A percentile compares a stretch with the other conserved stretches of the same genome.
phyloP scores from a whole-genome alignment of 1,139 yeast genomes.

The Candida glucosophila region DNA sequence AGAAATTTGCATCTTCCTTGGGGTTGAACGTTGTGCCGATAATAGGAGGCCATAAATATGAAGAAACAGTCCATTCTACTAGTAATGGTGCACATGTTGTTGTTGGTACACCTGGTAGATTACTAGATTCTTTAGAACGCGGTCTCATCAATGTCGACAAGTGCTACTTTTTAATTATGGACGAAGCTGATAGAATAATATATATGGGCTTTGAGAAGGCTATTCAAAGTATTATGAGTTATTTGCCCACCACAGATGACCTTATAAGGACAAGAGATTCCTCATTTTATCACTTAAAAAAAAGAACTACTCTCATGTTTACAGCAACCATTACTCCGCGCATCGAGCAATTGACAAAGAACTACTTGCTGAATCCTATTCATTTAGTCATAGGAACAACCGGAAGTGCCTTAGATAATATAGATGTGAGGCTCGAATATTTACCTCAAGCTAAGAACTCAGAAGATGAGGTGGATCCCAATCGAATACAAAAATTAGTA shows the following conservation, averaged over 20 bases:
- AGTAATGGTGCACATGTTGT: constrained; percentile 69
- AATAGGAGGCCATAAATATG: constrained; percentile 87
- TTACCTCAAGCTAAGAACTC: constrained; percentile 9
- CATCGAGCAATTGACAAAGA: constrained; percentile 56
- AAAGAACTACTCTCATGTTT: constrained; percentile 66
- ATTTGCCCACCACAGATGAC: constrained; percentile 28
- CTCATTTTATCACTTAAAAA: constrained; percentile 19
- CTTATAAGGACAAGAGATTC: constrained; percentile 14
- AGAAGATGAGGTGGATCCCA: constrained; percentile 13
- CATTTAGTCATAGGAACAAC: constrained; percentile 59
- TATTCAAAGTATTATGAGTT: constrained; percentile 47
- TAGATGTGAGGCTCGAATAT: constrained; percentile 61
- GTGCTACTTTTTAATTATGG: constrained; percentile 68
- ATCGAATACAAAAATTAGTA: constrained; percentile 17
- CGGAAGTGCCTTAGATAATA: constrained; percentile 57
- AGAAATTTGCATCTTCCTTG: constrained; percentile 34
- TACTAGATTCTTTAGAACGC: constrained; percentile 71
- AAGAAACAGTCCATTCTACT: constrained; percentile 56
- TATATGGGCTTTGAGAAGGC: constrained; percentile 91
- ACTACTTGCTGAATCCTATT: constrained; percentile 55
- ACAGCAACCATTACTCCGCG: constrained; percentile 86
- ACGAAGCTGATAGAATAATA: constrained; percentile 93
- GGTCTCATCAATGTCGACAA: constrained; percentile 51
- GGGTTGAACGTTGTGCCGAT: constrained; percentile 54
- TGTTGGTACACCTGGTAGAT: constrained; percentile 90